Evolutionary conservation across 2,329 filamentous ascomycete genomes (phyloP).

Genomic region (Stylonectria norvegica): DNA sequence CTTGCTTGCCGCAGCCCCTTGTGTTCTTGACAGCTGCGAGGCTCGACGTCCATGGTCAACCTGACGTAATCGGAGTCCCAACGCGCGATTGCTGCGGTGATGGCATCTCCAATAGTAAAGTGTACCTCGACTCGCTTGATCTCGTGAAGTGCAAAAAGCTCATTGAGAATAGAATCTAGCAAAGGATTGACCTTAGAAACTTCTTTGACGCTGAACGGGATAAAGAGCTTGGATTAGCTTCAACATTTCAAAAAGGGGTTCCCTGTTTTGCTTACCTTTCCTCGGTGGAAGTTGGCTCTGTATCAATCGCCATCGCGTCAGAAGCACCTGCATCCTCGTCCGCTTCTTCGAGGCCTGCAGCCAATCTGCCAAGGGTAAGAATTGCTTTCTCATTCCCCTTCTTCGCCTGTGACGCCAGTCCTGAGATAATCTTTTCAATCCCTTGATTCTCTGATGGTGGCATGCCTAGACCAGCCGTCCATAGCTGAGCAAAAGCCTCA

Average conservation of each 20-base stretch:
- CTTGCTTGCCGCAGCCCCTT: slow-evolving; percentile 40
- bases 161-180: slow-evolving; percentile 58
- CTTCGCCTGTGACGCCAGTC: slow-evolving; percentile 67
- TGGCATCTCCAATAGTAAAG: slow-evolving; percentile 84
- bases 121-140: slow-evolving; percentile 83
- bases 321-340: slow-evolving; percentile 9
- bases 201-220: no score
- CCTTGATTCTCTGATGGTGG: slow-evolving; percentile 28
- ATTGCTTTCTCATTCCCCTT: slow-evolving; percentile 81
- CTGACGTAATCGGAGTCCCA: slow-evolving; percentile 82
- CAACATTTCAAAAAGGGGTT: no score
- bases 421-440: slow-evolving; percentile 52
- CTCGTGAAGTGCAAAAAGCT: slow-evolving; percentile 75
- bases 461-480: slow-evolving; percentile 42
- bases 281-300: no score
- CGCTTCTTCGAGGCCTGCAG: slow-evolving; percentile 54
- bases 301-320: slow-evolving; percentile 20
- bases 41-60: slow-evolving; percentile 72
- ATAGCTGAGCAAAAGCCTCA: slow-evolving; percentile 45
- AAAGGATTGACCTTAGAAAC: no score
- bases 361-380: slow-evolving; percentile 72
- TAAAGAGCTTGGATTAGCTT: no score
- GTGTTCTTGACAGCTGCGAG: slow-evolving; percentile 32
- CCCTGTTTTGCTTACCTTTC: no score
- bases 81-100: slow-evolving; percentile 71